These are phyloP conservation scores for Cordyceps pruinosa DNA, from an alignment of 2,329 filamentous ascomycete genomes.

Conservation along the genomic window DNA sequence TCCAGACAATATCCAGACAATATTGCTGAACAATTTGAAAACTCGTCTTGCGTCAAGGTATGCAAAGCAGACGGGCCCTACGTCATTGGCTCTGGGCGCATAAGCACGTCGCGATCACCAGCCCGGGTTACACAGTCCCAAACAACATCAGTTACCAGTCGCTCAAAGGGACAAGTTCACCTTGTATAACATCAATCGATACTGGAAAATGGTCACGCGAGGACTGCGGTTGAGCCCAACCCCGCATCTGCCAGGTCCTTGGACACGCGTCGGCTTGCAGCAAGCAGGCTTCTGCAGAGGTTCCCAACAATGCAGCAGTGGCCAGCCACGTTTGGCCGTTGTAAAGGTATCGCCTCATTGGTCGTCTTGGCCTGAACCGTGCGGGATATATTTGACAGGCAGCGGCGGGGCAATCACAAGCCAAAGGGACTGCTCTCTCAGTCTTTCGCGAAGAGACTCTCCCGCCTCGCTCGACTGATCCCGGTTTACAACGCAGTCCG, in stretches of 20 bases:
- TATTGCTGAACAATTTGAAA: background rate
- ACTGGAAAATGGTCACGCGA: constrained; percentile 3
- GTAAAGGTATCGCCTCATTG: background rate
- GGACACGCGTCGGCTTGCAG: background rate
- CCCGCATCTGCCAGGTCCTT: background rate
- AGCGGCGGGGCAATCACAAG: constrained; percentile 9
- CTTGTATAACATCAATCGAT: background rate
- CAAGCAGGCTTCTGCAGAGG: constrained; percentile 1
- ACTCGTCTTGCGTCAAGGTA: background rate
- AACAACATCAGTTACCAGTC: background rate
- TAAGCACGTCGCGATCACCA: background rate
- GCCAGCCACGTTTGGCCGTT: background rate
- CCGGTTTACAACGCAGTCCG: background rate
- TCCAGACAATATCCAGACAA: too few species aligned
- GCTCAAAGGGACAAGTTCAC: background rate
- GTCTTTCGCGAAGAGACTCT: background rate
- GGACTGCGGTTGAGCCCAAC: background rate
- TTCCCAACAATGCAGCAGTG: constrained; percentile 1
- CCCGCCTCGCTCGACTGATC: background rate
- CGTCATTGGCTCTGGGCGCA: background rate
- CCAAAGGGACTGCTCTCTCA: background rate
- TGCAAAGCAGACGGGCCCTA: background rate
- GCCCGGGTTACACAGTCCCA: background rate
- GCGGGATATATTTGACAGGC: constrained; percentile 6
- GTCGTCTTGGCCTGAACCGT: background rate